Evolutionary conservation across 2,329 filamentous ascomycete species (phyloP), one percentile per base, ranked within the genome.

Genomic region (Aureobasidium sp.): DNA sequence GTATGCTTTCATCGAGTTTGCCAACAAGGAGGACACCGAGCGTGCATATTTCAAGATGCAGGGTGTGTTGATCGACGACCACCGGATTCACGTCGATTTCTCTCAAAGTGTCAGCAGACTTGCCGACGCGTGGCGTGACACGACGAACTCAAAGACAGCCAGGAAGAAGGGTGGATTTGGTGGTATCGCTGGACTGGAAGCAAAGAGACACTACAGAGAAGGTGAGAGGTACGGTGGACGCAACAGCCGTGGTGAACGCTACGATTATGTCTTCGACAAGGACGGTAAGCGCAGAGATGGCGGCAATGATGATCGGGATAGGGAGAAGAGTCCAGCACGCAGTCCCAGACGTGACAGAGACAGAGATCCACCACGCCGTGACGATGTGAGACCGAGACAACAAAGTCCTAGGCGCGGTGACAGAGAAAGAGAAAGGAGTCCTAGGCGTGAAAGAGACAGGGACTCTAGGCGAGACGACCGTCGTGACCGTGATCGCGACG

Each of bases 41-140:
- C 90, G 93, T 61, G 96, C 96, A 3, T 99, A 98, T 75, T 96
- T 97, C 83, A 99, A 99, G 81, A 99, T 99, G 96, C 94, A 99
- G 78, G 94, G 92, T 3, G 95, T 98, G 2, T 82, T 99, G 64
- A 98, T 99, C 70, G 96, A 99, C 74, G 96, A 99, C 73, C 93
- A 97, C 70, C 91, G 96, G 48, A 99, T 99, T 69, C 96, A 99
- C 75, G 96, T 99, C 65, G 96, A 99, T 80, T 99, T 99, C 79
- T 98, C 95, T 15, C 96, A 99, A 81, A 97, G 94, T 76, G 96
- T 92, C 15, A 90, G 88, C 68, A 95, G 94, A 76, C 82, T 99
- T 10, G 96, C 94, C 53, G 93, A 97, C 69, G 90, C 91, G 20
- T 99, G 96, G 96, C 88, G 96, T 68, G 91, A 89, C 67, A 91